Base-by-base conservation (phyloP, 257 asterid species). In the Rhazya stricta region DNA sequence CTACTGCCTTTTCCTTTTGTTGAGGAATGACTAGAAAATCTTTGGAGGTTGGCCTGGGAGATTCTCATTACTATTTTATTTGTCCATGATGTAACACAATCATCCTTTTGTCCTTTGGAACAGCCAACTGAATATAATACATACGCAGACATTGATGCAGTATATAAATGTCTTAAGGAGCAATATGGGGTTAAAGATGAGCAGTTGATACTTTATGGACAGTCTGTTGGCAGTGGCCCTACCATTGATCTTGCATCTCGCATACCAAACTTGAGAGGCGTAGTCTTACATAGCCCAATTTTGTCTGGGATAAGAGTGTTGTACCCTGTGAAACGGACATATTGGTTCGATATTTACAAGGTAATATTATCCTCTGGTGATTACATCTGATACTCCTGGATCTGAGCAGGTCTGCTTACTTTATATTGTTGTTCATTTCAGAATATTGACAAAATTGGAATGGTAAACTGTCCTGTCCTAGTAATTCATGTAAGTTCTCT, bases 141-240 rank as follows among this genome's bases (percentile, higher is more conserved):
- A 69, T 96, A 96, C 86, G 88, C 98, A 77, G 98, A 96, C 92
- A 89, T 96, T 81, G 97, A 93, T 81, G 98, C 97, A 75, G 96
- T 96, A 79, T 96, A 96, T 84, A 91, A 90, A 81, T 96, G 99
- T 89, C 93, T 93, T 74, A 93, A 91, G 88, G 97, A 96, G 90
- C 84, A 90, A 81, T 96, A 93, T 77, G 95, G 90, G 77, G 96
- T 96, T 66, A 89, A 89, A 84, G 97, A 96, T 50, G 99, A 96
- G 79, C 92, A 93, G 76, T 76, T 93, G 76, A 93, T 96, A 86
- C 80, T 96, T 39, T 96, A 93, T 75, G 99, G 98, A 51, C 98
- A 96, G 84, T 96, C 99, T 25, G 99, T 96, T 75, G 99, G 99
- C 73, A 96, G 99, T 45, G 99, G 99, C 73, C 99, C 99, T 74